A percentile compares a stretch with the other conserved stretches of the same genome.
These are phyloP conservation scores for Coemansia erecta DNA, from an alignment of 192 early-diverging fungal species.

Conservation along the genomic window DNA sequence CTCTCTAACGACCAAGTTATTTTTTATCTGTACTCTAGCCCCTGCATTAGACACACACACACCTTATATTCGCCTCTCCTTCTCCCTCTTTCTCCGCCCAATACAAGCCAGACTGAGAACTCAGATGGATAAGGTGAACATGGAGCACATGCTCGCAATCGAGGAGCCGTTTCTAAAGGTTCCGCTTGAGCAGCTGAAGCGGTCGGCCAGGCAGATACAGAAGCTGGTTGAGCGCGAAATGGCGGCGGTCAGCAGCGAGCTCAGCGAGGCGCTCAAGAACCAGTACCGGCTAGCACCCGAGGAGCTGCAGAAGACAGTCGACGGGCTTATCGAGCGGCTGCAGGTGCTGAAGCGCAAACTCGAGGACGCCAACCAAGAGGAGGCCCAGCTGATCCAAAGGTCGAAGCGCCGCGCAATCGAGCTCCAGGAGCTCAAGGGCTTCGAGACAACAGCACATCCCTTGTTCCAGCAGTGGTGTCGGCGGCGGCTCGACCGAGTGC, in stretches of 20 bases:
- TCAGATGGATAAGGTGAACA: conserved; percentile 67
- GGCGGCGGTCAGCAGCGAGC: conserved; percentile 19
- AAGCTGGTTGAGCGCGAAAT: conserved; percentile 84
- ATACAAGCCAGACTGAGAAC: neutral
- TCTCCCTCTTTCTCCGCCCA: neutral
- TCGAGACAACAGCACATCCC: conserved; percentile 62
- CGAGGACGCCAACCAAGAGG: conserved; percentile 78
- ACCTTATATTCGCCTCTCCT: neutral
- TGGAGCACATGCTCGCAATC: conserved; percentile 80
- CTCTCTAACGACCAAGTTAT: too few species aligned
- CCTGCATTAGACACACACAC: too few species aligned
- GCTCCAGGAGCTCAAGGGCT: conserved; percentile 66
- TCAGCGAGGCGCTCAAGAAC: conserved; percentile 27
- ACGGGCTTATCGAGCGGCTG: conserved; percentile 65
- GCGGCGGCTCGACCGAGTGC: conserved; percentile 77
- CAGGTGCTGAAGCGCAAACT: conserved; percentile 75
- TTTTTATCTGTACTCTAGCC: too few species aligned
- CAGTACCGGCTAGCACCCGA: conserved; percentile 48
- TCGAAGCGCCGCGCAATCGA: conserved; percentile 74
- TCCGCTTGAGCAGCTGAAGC: conserved; percentile 84
- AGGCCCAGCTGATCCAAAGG: conserved; percentile 64
- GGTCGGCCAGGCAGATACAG: conserved; percentile 66
- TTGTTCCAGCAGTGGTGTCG: conserved; percentile 86
- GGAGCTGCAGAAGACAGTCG: conserved; percentile 59
- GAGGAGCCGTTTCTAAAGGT: conserved; percentile 96